Percentiles rank a stretch among this genome's conserved stretches.
Conservation (phyloP, 495 filamentous ascomycete genomes). For the Hypoxylon fuscum region DNA sequence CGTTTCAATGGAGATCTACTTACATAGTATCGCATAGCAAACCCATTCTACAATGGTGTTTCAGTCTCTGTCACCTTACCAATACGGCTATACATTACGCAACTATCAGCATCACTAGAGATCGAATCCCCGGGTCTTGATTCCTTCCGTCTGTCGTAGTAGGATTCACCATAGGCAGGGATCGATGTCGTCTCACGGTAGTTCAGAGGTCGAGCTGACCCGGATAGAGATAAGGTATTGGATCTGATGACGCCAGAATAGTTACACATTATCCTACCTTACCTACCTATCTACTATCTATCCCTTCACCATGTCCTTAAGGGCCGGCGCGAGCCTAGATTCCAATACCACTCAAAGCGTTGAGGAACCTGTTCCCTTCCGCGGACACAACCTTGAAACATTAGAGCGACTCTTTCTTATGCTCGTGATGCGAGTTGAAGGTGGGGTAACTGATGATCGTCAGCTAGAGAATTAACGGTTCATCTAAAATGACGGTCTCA, state of each 20-base stretch:
- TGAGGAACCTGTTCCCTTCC: not conserved
- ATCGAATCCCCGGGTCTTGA: slow-evolving; percentile 21
- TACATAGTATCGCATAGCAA: slow-evolving; percentile 23
- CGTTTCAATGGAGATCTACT: not conserved
- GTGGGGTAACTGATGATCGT: slow-evolving; percentile 27
- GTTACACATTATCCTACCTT: slow-evolving; percentile 24
- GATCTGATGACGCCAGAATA: slow-evolving; percentile 29
- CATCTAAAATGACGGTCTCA: slow-evolving; percentile 17
- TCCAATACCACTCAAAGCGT: slow-evolving; percentile 1
- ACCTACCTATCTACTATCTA: slow-evolving; percentile 1
- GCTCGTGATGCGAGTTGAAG: slow-evolving; percentile 9
- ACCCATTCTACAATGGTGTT: slow-evolving; percentile 13
- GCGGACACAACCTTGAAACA: slow-evolving; percentile 12
- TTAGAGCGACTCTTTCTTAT: not conserved
- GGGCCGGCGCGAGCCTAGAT: slow-evolving; percentile 10
- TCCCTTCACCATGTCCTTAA: slow-evolving; percentile 2
- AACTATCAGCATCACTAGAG: slow-evolving; percentile 16
- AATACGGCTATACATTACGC: not conserved
- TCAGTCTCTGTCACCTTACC: slow-evolving; percentile 7
- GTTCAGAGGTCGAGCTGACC: slow-evolving; percentile 20
- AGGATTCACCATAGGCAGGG: slow-evolving; percentile 24
- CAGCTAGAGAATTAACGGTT: slow-evolving; percentile 10
- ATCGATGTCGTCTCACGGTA: slow-evolving; percentile 23
- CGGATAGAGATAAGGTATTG: slow-evolving; percentile 29
- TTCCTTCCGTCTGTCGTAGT: slow-evolving; percentile 24